Evolutionary conservation across 352 stramenopile species (phyloP), one percentile per base, ranked within the genome.

Genomic region (Thalassiosira mediterranea): DNA sequence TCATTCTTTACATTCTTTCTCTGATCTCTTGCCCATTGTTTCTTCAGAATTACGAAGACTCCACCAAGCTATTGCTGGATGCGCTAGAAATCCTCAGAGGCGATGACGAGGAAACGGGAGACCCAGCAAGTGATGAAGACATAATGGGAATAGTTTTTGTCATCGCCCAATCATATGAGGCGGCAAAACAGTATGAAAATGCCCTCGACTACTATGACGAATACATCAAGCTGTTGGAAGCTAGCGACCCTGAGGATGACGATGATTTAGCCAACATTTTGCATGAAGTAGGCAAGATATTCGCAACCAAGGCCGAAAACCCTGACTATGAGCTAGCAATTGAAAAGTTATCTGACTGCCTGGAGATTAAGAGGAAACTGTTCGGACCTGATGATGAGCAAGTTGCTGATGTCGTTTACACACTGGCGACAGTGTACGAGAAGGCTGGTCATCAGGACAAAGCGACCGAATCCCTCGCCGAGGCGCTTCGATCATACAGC

Each of bases 161-260:
- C 19, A 69, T 72, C 63, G 76, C 49, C 51, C 69, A 78, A 71
- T 58, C 64, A 23, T 78, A 70, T 64, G 49, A 29, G 17, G 42
- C 68, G 40, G 38, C 44, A 58, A 73, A 74, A 19, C 63, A 84
- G 32, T 78, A 75, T 26, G 65, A 84, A 34, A 79, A 76, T 54
- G 66, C 76, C 38, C 64, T 84, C 28, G 56, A 74, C 21, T 84
- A 77, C 52, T 84, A 78, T 28, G 70, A 84, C 46, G 76, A 83
- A 58, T 58, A 84, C 28, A 81, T 79, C 26, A 67, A 74, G 19
- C 37, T 81, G 40, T 23, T 79, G 13, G 65, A 81, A 28, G 66
- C 53, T 29, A 46, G 34, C 19, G 15, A 34, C 2, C 31, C 57
- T 17, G 37, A 70, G 19, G 69, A 76, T 58, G 73, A 84, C 40